Percentiles rank a stretch among this genome's conserved stretches.
Conservation (phyloP, 2,329 filamentous ascomycete species). For the Didymella segeticola region DNA sequence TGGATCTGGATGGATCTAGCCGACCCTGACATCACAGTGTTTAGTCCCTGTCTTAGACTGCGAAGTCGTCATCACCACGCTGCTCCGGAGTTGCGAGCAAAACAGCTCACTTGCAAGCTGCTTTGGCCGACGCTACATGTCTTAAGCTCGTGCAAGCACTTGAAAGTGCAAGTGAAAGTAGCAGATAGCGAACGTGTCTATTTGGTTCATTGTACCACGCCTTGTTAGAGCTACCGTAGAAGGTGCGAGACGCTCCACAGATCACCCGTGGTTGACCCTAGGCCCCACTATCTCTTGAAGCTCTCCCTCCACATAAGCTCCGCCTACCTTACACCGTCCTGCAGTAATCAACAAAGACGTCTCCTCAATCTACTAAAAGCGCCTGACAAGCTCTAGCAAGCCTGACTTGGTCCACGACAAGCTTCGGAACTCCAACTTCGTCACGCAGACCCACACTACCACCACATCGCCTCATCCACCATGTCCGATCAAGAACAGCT, state of each 20-base stretch:
- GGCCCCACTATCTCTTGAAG: conserved; percentile 18
- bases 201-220: neutral
- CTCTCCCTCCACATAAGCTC: conserved; percentile 11
- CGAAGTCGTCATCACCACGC: conserved; percentile 10
- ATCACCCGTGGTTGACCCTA: conserved; percentile 13
- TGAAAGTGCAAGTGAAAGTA: neutral
- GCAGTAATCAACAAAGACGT: neutral
- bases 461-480: conserved; percentile 22
- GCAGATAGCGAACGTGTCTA: neutral
- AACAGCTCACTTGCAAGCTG: neutral
- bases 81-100: neutral
- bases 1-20: conserved; percentile 18
- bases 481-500: conserved; percentile 66
- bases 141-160: neutral
- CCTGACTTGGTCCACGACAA: neutral
- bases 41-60: conserved; percentile 8
- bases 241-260: conserved; percentile 18
- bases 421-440: neutral
- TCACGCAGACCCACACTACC: neutral
- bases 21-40: conserved; percentile 17
- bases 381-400: neutral
- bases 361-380: neutral
- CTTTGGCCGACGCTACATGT: neutral
- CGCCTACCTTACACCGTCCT: conserved; percentile 1
- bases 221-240: conserved; percentile 8